Evolutionary conservation across 1,139 yeast species (phyloP).

Genomic region (Pichia sp.): DNA sequence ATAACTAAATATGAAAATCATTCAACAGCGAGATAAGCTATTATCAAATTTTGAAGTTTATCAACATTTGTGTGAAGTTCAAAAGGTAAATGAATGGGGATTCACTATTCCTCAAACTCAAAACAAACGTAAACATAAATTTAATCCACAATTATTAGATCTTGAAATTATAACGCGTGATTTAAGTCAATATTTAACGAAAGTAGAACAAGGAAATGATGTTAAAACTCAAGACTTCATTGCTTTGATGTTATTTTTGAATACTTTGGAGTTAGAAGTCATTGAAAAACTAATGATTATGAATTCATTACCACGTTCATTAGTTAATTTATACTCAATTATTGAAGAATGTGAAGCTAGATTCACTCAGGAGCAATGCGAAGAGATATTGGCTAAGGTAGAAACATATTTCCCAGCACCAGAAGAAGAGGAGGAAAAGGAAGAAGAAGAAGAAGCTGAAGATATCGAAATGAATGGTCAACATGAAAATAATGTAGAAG

Average conservation of each 20-base stretch:
- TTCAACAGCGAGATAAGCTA: constrained; percentile 50
- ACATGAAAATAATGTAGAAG: constrained; percentile 10
- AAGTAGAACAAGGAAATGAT: constrained; percentile 26
- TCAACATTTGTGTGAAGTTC: constrained; percentile 50
- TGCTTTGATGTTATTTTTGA: constrained; percentile 45
- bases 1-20: constrained; percentile 31
- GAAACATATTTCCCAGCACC: constrained; percentile 41
- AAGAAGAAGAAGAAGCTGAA: constrained; percentile 13
- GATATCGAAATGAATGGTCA: constrained; percentile 9
- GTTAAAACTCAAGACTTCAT: constrained; percentile 38
- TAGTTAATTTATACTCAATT: constrained; percentile 71
- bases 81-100: constrained; percentile 41
- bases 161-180: constrained; percentile 69
- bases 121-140: constrained; percentile 25
- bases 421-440: neutral
- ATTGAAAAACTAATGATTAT: constrained; percentile 81
- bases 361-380: constrained; percentile 57
- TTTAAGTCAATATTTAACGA: constrained; percentile 33
- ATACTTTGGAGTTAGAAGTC: constrained; percentile 58
- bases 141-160: constrained; percentile 39
- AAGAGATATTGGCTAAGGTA: constrained; percentile 46
- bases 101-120: constrained; percentile 30
- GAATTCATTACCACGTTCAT: constrained; percentile 69
- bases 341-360: constrained; percentile 91
- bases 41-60: constrained; percentile 69